Evolutionary conservation across 176 grass and related monocot genomes (phyloP).

Genomic region (Oryza meridionalis): DNA sequence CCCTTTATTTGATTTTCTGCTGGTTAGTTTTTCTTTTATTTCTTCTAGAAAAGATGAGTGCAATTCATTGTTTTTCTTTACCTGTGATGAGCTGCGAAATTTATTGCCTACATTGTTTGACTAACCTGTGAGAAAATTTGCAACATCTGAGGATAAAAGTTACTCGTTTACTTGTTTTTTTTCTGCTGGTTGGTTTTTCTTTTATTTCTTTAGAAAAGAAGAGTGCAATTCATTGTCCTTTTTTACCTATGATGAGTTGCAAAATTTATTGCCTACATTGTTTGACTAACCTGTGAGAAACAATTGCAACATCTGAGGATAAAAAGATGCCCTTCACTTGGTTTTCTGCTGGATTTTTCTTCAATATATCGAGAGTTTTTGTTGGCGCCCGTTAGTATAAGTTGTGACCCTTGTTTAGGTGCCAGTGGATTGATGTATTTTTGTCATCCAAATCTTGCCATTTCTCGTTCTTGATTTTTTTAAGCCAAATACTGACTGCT

Average conservation of each 20-base stretch:
- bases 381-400: not conserved
- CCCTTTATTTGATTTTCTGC: not conserved
- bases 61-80: not conserved
- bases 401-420: not conserved
- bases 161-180: not conserved
- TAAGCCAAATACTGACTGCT: not conserved
- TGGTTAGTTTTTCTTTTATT: not conserved
- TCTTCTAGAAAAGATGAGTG: not conserved
- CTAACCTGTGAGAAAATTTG: slow-evolving; percentile 2
- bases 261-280: slow-evolving; percentile 46
- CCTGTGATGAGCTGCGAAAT: slow-evolving; percentile 38
- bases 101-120: slow-evolving; percentile 39
- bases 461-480: not conserved
- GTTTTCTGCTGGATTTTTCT: not conserved
- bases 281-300: slow-evolving; percentile 36
- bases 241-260: slow-evolving; percentile 38
- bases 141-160: slow-evolving; percentile 27
- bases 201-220: not conserved
- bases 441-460: not conserved
- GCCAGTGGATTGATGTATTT: not conserved
- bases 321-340: not conserved
- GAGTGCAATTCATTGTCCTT: not conserved
- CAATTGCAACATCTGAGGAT: slow-evolving; percentile 24
- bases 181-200: not conserved
- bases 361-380: not conserved